Percentiles rank a stretch among this genome's conserved stretches.
phyloP scores from a whole-genome alignment of 176 grass and related monocot species.

The Elymus sibiricus region DNA sequence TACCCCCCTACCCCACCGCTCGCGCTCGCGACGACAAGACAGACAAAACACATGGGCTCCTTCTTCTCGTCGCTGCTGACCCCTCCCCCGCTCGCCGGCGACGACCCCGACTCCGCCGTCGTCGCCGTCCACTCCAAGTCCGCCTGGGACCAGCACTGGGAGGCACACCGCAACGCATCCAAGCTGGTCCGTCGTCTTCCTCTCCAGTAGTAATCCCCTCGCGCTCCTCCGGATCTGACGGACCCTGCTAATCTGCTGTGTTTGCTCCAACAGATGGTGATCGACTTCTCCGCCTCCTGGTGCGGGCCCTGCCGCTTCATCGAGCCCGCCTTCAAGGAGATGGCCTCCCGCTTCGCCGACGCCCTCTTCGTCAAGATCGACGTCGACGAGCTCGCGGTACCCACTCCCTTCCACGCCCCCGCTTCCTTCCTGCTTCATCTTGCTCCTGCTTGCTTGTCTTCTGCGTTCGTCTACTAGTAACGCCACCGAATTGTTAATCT shows the following conservation, averaged over 20 bases:
- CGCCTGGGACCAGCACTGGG: conserved; percentile 52
- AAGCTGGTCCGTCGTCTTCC: conserved; percentile 46
- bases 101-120: conserved; percentile 52
- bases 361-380: conserved; percentile 78
- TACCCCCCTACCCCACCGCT: neutral
- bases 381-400: conserved; percentile 64
- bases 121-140: conserved; percentile 66
- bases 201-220: neutral
- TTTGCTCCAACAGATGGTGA: conserved; percentile 42
- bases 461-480: no score
- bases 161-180: conserved; percentile 35
- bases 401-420: neutral
- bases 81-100: neutral
- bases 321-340: conserved; percentile 66
- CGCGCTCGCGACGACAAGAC: neutral
- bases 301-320: conserved; percentile 88
- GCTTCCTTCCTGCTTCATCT: no score
- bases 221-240: conserved; percentile 21
- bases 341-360: conserved; percentile 41
- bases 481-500: no score
- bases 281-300: conserved; percentile 86
- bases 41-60: conserved; percentile 38
- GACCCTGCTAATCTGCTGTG: neutral
- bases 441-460: neutral
- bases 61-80: conserved; percentile 15